Evolutionary conservation across 1,139 yeast species (phyloP).

Genomic region (Sugiyamaella paludigena): DNA sequence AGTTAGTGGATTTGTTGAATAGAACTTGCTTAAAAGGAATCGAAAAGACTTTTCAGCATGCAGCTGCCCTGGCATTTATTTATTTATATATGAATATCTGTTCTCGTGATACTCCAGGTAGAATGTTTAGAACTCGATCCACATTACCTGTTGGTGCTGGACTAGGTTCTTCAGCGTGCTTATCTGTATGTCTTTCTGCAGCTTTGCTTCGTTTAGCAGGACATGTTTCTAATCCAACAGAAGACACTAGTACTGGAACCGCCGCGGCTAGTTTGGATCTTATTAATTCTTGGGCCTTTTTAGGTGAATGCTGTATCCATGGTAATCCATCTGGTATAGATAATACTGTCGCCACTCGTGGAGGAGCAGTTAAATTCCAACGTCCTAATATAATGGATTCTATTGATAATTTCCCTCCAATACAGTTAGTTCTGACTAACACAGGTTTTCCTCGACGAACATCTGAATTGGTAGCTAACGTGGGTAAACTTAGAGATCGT

Average conservation of each 20-base stretch:
- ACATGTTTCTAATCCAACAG: conserved; percentile 15
- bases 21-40: conserved; percentile 38
- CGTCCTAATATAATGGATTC: conserved; percentile 59
- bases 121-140: conserved; percentile 67
- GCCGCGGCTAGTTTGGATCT: conserved; percentile 49
- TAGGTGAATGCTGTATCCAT: conserved; percentile 94
- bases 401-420: conserved; percentile 71
- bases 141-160: conserved; percentile 97
- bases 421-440: conserved; percentile 74
- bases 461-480: conserved; percentile 76
- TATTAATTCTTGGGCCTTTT: conserved; percentile 82
- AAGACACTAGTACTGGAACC: conserved; percentile 4
- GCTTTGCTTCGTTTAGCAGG: conserved; percentile 65
- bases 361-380: conserved; percentile 92
- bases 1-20: conserved; percentile 48
- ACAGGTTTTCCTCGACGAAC: conserved; percentile 87
- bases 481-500: conserved; percentile 52
- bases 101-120: conserved; percentile 46
- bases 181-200: conserved; percentile 79
- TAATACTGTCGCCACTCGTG: conserved; percentile 92
- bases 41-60: conserved; percentile 59
- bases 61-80: conserved; percentile 84
- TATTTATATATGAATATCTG: conserved; percentile 69
- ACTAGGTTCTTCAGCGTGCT: conserved; percentile 89
- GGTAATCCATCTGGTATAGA: conserved; percentile 98